phyloP scores from a whole-genome alignment of 179 eudicot species.

The Beta corolliflora region DNA sequence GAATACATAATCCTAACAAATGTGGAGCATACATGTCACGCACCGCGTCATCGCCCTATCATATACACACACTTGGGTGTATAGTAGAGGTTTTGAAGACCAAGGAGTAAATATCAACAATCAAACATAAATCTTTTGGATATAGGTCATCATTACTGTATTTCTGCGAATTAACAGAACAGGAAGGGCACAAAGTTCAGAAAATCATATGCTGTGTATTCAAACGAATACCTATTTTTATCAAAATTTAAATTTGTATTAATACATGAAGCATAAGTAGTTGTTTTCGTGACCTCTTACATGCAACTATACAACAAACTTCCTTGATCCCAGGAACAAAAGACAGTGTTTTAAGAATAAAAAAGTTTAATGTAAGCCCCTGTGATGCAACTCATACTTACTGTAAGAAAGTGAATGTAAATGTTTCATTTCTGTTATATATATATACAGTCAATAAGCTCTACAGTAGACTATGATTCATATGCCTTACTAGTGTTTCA shows the following conservation, averaged over 20 bases:
- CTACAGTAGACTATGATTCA: slow-evolving; percentile 15
- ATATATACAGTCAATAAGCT: slow-evolving; percentile 37
- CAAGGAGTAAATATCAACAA: too few species aligned
- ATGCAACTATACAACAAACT: slow-evolving; percentile 19
- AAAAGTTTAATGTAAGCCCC: background rate
- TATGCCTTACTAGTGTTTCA: slow-evolving; percentile 40
- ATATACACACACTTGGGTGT: too few species aligned
- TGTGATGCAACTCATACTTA: slow-evolving; percentile 1
- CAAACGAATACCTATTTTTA: background rate
- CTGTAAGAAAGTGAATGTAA: slow-evolving; percentile 18
- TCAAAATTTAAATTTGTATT: slow-evolving; percentile 13
- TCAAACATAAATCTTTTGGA: too few species aligned
- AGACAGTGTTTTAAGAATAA: background rate
- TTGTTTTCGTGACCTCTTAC: slow-evolving; percentile 6
- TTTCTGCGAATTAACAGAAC: background rate
- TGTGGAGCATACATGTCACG: too few species aligned
- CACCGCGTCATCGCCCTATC: too few species aligned
- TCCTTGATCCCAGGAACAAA: slow-evolving; percentile 6
- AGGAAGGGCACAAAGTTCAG: background rate
- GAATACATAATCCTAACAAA: too few species aligned
- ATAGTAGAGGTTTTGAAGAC: too few species aligned
- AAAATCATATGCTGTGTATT: background rate
- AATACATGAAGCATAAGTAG: slow-evolving; percentile 11
- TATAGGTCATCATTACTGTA: too few species aligned
- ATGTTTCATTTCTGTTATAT: slow-evolving; percentile 11